These are phyloP conservation scores for Linnemannia elongata DNA, from an alignment of 192 early-diverging fungal species.

Conservation along the genomic window DNA sequence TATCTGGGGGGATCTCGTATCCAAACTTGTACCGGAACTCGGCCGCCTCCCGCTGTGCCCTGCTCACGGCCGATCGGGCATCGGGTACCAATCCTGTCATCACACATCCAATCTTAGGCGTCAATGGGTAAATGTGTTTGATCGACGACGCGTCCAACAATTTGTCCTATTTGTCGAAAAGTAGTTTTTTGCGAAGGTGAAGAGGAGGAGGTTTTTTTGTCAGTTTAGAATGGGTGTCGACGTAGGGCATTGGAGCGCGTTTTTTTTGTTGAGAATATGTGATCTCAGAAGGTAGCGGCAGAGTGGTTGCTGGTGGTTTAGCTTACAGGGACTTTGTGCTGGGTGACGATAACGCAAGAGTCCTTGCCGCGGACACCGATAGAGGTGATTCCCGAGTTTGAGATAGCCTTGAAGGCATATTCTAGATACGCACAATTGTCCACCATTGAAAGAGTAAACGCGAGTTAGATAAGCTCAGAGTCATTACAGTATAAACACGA, in stretches of 20 bases:
- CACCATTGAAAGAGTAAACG: background rate
- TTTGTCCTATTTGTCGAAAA: slow-evolving; percentile 79
- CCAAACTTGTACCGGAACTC: slow-evolving; percentile 99
- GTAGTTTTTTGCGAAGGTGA: background rate
- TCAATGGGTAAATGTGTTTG: slow-evolving; percentile 94
- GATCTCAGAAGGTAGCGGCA: background rate
- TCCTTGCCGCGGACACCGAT: slow-evolving; percentile 97
- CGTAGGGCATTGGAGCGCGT: background rate
- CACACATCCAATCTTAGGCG: slow-evolving; percentile 95
- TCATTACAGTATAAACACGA: background rate
- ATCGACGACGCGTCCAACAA: slow-evolving; percentile 93
- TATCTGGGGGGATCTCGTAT: slow-evolving; percentile 96
- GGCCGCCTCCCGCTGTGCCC: slow-evolving; percentile 95
- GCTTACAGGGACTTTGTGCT: slow-evolving; percentile 94
- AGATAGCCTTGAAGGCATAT: slow-evolving; percentile 99
- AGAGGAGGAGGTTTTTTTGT: background rate
- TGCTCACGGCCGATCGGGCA: slow-evolving; percentile 91
- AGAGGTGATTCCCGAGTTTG: slow-evolving; percentile 95
- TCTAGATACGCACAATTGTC: slow-evolving; percentile 67
- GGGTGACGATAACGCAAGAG: slow-evolving; percentile 94
- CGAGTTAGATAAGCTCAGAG: background rate
- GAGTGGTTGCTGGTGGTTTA: background rate
- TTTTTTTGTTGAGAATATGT: background rate
- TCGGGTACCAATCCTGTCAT: slow-evolving; percentile 99
- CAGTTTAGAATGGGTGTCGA: background rate